Evolutionary conservation across 2,329 filamentous ascomycete species (phyloP), one percentile per base, ranked within the genome.

Genomic region (Aspergillus jensenii): DNA sequence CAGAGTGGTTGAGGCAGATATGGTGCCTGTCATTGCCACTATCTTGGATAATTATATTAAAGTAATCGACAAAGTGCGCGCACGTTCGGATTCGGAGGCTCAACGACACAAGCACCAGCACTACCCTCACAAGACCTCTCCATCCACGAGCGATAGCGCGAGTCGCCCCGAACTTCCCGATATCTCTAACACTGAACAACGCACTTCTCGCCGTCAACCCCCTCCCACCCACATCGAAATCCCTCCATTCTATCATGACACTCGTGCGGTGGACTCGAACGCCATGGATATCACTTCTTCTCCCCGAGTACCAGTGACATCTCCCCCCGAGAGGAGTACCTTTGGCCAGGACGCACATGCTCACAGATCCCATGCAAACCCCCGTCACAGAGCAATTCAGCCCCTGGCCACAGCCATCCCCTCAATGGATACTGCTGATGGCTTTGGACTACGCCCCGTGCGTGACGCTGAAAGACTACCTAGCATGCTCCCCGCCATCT

Each of bases 31-130:
- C 68, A 97, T 99, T 68, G 95, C 95, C 55, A 98, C 95, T 48
- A 96, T 99, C 54, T 86, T 99, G 60, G 92, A 97, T 78, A 98
- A 98, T 77, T 99, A 99, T 78, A 93, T 97, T 79, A 92, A 96
- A 72, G 91, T 97, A 59, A 88, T 97, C 64, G 93, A 98, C 68
- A 93, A 92, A 76, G 91, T 90, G 72, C 89, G 91, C 61, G 91
- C 95, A 72, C 90, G 91, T 77, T 88, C 88, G 31, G 92, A 96
- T 71, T 84, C 86, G 55, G 95, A 96, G 69, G 82, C 87, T 68
- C 90, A 90, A 68, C 69, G 71, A 57, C 71, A 72, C 54, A 71
- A 65, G 65, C 67, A 65, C 57, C 66, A 67, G 41, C 60, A 59
- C 12, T 41, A 45, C 21, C 33, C 47, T 17, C 33, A 40, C 58